Conservation (phyloP, 768 basidiomycete genomes). For the Calocera viscosa region DNA sequence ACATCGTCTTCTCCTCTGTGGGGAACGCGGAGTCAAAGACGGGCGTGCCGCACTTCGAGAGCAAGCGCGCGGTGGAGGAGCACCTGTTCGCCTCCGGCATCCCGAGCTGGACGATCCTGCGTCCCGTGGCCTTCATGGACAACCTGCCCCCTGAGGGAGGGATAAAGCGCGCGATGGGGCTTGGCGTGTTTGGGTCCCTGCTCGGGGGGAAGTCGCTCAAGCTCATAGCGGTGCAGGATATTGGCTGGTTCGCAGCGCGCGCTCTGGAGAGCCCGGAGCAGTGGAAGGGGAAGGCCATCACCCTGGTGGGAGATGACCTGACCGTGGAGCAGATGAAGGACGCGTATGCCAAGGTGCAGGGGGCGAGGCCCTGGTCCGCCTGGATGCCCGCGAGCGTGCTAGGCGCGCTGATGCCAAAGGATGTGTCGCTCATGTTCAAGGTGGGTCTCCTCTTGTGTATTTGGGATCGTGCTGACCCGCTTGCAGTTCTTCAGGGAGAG, state of each 20-base stretch:
- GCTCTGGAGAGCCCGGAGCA: slow-evolving; percentile 19
- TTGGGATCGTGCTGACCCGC: slow-evolving; percentile 8
- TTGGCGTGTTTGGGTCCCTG: slow-evolving; percentile 19
- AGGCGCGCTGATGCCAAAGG: background rate
- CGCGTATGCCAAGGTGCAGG: slow-evolving; percentile 14
- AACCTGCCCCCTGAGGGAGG: slow-evolving; percentile 19
- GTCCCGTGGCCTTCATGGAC: slow-evolving; percentile 24
- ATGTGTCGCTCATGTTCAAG: slow-evolving; percentile 18
- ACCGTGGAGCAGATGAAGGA: slow-evolving; percentile 13
- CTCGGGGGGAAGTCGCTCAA: slow-evolving; percentile 13
- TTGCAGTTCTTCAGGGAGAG: slow-evolving; percentile 15
- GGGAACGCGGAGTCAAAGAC: slow-evolving; percentile 16
- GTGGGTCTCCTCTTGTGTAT: background rate
- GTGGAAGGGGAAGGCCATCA: slow-evolving; percentile 16
- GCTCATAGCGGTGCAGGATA: slow-evolving; percentile 21
- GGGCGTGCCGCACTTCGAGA: slow-evolving; percentile 23
- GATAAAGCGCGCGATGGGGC: slow-evolving; percentile 13
- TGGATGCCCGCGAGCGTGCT: slow-evolving; percentile 8
- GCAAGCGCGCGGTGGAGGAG: slow-evolving; percentile 21
- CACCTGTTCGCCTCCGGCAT: slow-evolving; percentile 19
- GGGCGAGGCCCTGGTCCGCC: slow-evolving; percentile 17
- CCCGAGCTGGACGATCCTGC: slow-evolving; percentile 17
- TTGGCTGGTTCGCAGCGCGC: slow-evolving; percentile 21
- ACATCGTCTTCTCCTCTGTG: slow-evolving; percentile 23
- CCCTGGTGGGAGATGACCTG: slow-evolving; percentile 16